Conservation (phyloP, 148 eudicot genomes). For the Agrostemma githago region DNA sequence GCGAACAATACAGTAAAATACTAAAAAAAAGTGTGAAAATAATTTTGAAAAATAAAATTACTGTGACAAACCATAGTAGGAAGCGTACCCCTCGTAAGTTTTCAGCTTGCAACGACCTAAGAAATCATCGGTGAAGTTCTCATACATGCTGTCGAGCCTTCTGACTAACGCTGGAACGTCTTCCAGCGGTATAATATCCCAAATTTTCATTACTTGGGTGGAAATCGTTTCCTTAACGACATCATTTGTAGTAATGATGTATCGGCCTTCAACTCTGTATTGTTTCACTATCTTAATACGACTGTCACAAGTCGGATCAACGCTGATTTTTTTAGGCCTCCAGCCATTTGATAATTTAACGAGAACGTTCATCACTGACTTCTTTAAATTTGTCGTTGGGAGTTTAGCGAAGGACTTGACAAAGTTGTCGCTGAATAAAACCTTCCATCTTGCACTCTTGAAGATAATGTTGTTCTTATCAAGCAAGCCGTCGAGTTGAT, state of each 20-base stretch:
- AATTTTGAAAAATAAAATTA: not conserved
- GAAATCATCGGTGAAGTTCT: conserved; percentile 47
- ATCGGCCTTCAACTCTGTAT: conserved; percentile 56
- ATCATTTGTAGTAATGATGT: conserved; percentile 54
- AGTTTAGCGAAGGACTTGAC: conserved; percentile 54
- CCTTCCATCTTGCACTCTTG: conserved; percentile 59
- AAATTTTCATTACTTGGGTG: conserved; percentile 62
- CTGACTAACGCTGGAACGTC: conserved; percentile 51
- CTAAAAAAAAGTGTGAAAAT: too few relatives aligned
- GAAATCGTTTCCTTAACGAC: conserved; percentile 38
- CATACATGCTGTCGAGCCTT: conserved; percentile 54
- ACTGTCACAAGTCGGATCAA: conserved; percentile 46
- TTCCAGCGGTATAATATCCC: conserved; percentile 61
- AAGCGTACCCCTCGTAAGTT: conserved; percentile 48
- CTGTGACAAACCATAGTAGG: not conserved
- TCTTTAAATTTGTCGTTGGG: conserved; percentile 32
- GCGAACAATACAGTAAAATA: too few relatives aligned
- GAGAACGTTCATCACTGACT: conserved; percentile 48
- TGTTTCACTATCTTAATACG: conserved; percentile 45
- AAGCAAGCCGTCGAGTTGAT: conserved; percentile 59
- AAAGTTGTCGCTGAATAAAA: conserved; percentile 66
- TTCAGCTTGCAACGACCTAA: conserved; percentile 45
- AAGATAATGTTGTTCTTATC: conserved; percentile 51
- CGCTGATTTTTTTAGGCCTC: conserved; percentile 52
- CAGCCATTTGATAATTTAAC: conserved; percentile 65